A percentile compares a stretch with the other conserved stretches of the same genome.
Evolutionary conservation across 805 yeast species (phyloP).

Genomic region (Yamadazyma nakazawae): DNA sequence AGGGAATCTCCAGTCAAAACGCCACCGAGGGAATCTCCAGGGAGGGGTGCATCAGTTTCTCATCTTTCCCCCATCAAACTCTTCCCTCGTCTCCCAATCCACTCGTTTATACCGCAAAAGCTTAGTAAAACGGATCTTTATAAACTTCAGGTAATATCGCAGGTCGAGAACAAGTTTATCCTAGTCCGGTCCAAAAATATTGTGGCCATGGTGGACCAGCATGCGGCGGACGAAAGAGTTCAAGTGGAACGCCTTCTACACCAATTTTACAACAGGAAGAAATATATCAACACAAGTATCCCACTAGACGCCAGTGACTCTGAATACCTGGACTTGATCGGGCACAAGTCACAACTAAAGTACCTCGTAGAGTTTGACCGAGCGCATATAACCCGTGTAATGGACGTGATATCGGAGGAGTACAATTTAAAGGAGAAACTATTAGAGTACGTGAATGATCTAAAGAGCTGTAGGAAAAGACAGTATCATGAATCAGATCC

Average conservation of each 20-base stretch:
- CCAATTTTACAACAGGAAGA: slow-evolving; percentile 24
- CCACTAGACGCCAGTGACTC: neutral
- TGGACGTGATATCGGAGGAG: neutral
- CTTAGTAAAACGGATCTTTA: slow-evolving; percentile 20
- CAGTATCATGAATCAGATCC: neutral
- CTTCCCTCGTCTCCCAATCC: neutral
- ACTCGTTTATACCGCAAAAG: slow-evolving; percentile 1
- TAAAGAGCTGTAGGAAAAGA: neutral
- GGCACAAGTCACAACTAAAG: neutral
- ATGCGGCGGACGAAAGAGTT: slow-evolving; percentile 80
- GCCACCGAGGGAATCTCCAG: neutral
- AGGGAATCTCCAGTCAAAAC: neutral
- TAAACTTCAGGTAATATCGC: slow-evolving; percentile 23
- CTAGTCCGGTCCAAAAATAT: slow-evolving; percentile 31
- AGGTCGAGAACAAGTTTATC: slow-evolving; percentile 64
- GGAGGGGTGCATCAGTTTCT: neutral
- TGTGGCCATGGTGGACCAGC: slow-evolving; percentile 65
- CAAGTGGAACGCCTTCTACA: slow-evolving; percentile 51
- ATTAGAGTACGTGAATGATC: neutral
- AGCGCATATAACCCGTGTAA: neutral
- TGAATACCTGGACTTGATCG: neutral
- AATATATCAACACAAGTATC: neutral
- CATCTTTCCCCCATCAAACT: neutral
- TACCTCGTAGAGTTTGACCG: neutral
- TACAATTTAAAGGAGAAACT: neutral